A percentile compares a stretch with the other conserved stretches of the same genome.
Evolutionary conservation across 192 early-diverging fungal species (phyloP).

Genomic region (Coemansia sp.): DNA sequence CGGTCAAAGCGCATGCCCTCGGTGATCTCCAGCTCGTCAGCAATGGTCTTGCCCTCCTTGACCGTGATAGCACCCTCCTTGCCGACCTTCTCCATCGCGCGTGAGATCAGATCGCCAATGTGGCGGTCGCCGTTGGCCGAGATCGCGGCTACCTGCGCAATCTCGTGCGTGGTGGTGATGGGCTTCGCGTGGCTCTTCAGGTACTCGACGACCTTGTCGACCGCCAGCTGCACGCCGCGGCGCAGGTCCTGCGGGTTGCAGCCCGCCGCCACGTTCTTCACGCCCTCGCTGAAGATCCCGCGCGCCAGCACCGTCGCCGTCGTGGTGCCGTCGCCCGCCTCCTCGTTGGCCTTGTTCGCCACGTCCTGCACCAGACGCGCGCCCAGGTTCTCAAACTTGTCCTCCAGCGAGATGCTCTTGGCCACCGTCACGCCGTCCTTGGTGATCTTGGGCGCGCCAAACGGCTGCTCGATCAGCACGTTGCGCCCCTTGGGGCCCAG

Average conservation of each 20-base stretch:
- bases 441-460: conserved; percentile 98
- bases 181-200: conserved; percentile 85
- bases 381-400: conserved; percentile 99
- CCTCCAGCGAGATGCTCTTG: conserved; percentile 92
- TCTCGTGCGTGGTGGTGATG: conserved; percentile 93
- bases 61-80: conserved; percentile 99
- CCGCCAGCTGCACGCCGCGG: conserved; percentile 89
- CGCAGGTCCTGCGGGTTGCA: conserved; percentile 99
- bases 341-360: conserved; percentile 99
- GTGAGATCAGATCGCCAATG: conserved; percentile 93
- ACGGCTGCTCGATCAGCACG: conserved; percentile 97
- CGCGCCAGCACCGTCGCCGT: conserved; percentile 97
- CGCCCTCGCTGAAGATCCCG: conserved; percentile 98
- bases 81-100: conserved; percentile 99
- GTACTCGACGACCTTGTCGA: conserved; percentile 89
- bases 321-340: conserved; percentile 99
- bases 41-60: conserved; percentile 99
- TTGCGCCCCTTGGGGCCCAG: conserved; percentile 99
- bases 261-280: conserved; percentile 98
- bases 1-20: conserved; percentile 99
- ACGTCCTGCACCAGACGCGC: conserved; percentile 98
- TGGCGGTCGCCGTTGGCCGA: conserved; percentile 99
- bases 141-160: conserved; percentile 99
- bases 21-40: conserved; percentile 99
- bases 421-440: conserved; percentile 99